Conservation (phyloP, 441 rosid genomes). For the Raphanus hybrid region DNA sequence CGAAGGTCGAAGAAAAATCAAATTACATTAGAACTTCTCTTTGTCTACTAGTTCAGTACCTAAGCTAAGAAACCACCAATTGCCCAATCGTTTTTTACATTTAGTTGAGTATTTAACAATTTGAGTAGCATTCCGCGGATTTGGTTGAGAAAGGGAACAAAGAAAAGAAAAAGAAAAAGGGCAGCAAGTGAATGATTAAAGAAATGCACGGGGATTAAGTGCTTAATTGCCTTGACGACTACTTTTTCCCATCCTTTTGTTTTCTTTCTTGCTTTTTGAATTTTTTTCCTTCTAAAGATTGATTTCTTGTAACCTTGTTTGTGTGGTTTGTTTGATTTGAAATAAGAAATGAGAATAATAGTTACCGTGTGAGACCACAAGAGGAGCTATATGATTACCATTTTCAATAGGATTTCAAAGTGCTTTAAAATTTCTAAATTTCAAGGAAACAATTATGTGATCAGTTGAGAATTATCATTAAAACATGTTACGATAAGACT, state of each 20-base stretch:
- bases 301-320: not conserved
- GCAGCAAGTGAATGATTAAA: slow-evolving; percentile 40
- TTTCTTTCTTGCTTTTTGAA: not conserved
- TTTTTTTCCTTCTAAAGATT: not conserved
- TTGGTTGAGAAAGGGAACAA: slow-evolving; percentile 1
- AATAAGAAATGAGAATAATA: slow-evolving; percentile 25
- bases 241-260: slow-evolving; percentile 14
- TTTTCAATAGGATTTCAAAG: not conserved
- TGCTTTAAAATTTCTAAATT: not conserved
- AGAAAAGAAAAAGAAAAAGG: slow-evolving; percentile 19
- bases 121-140: not conserved
- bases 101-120: too few relatives aligned
- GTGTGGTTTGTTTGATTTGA: slow-evolving; percentile 6
- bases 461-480: slow-evolving; percentile 16
- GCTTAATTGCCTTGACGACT: slow-evolving; percentile 44
- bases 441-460: slow-evolving; percentile 4
- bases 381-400: slow-evolving; percentile 13
- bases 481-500: not conserved
- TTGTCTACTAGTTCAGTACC: not conserved
- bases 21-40: not conserved
- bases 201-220: slow-evolving; percentile 43
- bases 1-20: not conserved
- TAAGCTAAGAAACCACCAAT: not conserved
- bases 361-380: slow-evolving; percentile 37
- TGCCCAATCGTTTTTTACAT: too few relatives aligned